A percentile compares a stretch with the other conserved stretches of the same genome.
phyloP scores from a whole-genome alignment of 331 rosid species.

The Ulmus americana region DNA sequence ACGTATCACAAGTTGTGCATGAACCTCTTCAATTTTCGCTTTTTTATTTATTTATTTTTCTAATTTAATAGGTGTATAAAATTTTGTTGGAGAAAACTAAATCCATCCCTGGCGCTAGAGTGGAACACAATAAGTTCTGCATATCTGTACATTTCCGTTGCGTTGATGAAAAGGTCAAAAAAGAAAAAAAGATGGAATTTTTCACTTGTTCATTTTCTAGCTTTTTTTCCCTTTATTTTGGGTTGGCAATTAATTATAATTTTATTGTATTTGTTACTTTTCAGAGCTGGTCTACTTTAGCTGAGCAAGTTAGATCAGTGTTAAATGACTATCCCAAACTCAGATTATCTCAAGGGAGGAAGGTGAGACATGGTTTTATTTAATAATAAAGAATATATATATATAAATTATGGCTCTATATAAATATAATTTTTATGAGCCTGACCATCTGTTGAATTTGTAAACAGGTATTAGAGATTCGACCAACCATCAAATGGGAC shows the following conservation, averaged over 20 bases:
- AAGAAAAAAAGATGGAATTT: too few relatives aligned
- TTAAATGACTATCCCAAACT: constrained; percentile 63
- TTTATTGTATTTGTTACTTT: neutral
- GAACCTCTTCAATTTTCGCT: neutral
- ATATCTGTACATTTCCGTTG: constrained; percentile 90
- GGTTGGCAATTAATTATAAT: neutral
- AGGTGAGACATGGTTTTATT: constrained; percentile 25
- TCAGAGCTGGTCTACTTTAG: constrained; percentile 71
- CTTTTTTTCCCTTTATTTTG: neutral
- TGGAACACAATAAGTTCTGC: constrained; percentile 87
- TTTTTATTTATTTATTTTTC: neutral
- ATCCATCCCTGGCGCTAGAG: constrained; percentile 67
- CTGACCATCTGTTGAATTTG: neutral
- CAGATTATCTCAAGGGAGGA: constrained; percentile 65
- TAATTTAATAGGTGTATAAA: constrained; percentile 49
- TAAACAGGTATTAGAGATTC: constrained; percentile 62
- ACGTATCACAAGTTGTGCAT: neutral
- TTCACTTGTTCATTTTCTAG: neutral
- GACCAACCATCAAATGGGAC: constrained; percentile 96
- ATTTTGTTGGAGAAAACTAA: constrained; percentile 58
- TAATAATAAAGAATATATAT: neutral
- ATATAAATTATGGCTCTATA: neutral
- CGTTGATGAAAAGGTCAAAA: constrained; percentile 78
- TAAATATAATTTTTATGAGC: neutral
- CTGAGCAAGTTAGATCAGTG: constrained; percentile 61